Percentiles rank a stretch among this genome's conserved stretches.
Evolutionary conservation across 129 eudicot species (phyloP).

Genomic region (Sambucus nigra): DNA sequence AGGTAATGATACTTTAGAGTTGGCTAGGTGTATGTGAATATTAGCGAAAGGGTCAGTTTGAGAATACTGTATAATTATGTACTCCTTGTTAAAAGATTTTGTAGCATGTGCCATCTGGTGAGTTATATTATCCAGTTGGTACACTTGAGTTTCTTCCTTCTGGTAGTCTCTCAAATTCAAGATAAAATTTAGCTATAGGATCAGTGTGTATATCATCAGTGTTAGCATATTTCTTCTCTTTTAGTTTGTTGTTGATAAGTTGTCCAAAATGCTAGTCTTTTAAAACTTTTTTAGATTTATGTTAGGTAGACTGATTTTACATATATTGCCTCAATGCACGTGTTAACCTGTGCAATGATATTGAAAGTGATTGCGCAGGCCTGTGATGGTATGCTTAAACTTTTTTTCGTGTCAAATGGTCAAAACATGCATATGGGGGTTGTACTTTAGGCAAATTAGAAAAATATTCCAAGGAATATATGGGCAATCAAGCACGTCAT

Average conservation of each 20-base stretch:
- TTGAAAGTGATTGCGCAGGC: no score
- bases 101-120: constrained; percentile 53
- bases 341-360: no score
- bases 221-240: not conserved
- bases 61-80: constrained; percentile 3
- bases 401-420: no score
- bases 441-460: no score
- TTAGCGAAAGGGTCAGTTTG: constrained; percentile 11
- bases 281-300: no score
- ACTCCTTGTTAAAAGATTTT: constrained; percentile 1
- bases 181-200: not conserved
- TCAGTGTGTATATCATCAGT: constrained; percentile 8
- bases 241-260: not conserved
- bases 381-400: no score
- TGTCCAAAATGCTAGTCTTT: not conserved
- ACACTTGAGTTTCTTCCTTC: constrained; percentile 19
- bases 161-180: not conserved
- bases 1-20: constrained; percentile 26
- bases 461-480: no score
- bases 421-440: no score
- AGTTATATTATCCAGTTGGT: constrained; percentile 51
- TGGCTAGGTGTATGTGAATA: not conserved
- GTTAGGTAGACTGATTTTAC: no score
- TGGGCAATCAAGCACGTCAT: no score
- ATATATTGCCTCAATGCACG: no score